phyloP scores from a whole-genome alignment of 2,329 filamentous ascomycete genomes.

The Fusarium nanum region DNA sequence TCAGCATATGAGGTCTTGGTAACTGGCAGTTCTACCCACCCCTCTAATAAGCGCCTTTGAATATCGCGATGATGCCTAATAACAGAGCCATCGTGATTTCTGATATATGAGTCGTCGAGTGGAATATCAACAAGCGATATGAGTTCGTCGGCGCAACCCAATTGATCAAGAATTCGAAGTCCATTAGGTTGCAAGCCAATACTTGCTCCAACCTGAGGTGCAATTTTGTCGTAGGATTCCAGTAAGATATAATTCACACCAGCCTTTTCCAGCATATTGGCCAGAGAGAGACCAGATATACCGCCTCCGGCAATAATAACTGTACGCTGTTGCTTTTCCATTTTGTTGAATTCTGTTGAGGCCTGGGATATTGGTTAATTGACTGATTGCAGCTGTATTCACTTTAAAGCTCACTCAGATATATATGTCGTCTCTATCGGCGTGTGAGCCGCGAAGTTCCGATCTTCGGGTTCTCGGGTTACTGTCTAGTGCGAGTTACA shows the following conservation, averaged over 20 bases:
- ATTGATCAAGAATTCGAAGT: slow-evolving; percentile 60
- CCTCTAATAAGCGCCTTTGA: fast-evolving
- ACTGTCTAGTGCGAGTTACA: neutral
- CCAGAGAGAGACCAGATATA: slow-evolving; percentile 20
- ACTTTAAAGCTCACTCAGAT: neutral
- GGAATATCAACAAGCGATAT: neutral
- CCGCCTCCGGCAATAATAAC: slow-evolving; percentile 26
- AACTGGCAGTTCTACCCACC: neutral
- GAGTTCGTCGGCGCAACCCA: neutral
- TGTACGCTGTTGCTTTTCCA: neutral
- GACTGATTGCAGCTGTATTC: neutral
- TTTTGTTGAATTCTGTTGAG: neutral
- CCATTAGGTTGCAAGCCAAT: slow-evolving; percentile 60
- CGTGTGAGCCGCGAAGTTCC: neutral
- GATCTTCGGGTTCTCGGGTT: neutral
- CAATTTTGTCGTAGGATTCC: slow-evolving; percentile 56
- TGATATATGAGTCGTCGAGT: neutral
- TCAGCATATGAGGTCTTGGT: neutral
- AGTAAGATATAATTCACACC: slow-evolving; percentile 61
- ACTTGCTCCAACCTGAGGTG: slow-evolving; percentile 60
- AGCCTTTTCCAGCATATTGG: slow-evolving; percentile 21
- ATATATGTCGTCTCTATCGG: neutral
- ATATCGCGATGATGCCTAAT: neutral
- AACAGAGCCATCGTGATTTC: neutral
- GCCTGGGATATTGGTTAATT: neutral